Conservation (phyloP, 805 yeast species). For the Sporopachydermia quercuum region DNA sequence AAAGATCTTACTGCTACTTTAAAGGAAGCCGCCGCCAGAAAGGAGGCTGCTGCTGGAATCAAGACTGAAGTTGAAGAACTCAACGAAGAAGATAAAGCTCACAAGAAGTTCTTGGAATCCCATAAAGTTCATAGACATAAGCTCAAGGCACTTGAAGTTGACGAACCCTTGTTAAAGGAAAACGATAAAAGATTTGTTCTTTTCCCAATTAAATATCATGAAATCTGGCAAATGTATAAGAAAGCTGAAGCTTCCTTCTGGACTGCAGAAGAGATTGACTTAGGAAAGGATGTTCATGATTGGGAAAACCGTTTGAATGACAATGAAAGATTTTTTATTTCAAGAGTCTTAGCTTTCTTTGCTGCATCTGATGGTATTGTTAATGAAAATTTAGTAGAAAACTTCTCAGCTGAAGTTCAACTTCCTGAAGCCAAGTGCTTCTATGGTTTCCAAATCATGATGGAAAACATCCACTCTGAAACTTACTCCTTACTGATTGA, state of each 20-base stretch:
- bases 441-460: slow-evolving; percentile 99
- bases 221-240: slow-evolving; percentile 97
- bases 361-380: slow-evolving; percentile 99
- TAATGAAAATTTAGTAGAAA: slow-evolving; percentile 93
- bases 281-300: slow-evolving; percentile 80
- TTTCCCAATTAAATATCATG: slow-evolving; percentile 94
- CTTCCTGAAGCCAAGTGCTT: slow-evolving; percentile 96
- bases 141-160: slow-evolving; percentile 62
- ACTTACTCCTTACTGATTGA: slow-evolving; percentile 91
- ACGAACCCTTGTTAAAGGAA: slow-evolving; percentile 78
- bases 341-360: slow-evolving; percentile 90
- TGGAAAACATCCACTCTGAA: slow-evolving; percentile 98
- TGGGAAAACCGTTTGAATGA: slow-evolving; percentile 85
- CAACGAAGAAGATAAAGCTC: slow-evolving; percentile 23
- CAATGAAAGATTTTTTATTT: slow-evolving; percentile 83
- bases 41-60: slow-evolving; percentile 7
- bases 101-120: slow-evolving; percentile 38
- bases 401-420: slow-evolving; percentile 94
- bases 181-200: slow-evolving; percentile 82
- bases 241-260: slow-evolving; percentile 99
- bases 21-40: slow-evolving; percentile 6
- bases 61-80: slow-evolving; percentile 11
- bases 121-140: slow-evolving; percentile 61
- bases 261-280: slow-evolving; percentile 98
- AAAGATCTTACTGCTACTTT: slow-evolving; percentile 9